Evolutionary conservation across 345 rosid species (phyloP), one percentile per base, ranked within the genome.

Genomic region (Anacardium occidentale): DNA sequence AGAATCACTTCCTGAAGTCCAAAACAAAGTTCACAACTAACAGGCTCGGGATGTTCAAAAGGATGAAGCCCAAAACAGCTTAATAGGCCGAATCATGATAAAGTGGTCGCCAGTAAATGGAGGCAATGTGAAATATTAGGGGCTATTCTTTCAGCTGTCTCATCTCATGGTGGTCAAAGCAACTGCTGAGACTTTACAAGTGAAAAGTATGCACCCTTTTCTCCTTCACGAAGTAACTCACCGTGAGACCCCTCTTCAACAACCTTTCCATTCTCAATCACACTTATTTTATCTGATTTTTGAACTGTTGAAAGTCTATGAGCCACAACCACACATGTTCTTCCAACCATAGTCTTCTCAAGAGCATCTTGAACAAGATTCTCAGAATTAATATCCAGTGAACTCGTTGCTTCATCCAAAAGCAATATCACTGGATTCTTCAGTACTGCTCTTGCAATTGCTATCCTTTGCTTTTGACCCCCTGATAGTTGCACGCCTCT

Each of bases 391-490:
- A 72, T 73, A 58, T 80, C 82, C 15, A 76, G 76, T 11, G 79
- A 80, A 65, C 79, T 74, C 0, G 81, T 76, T 0, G 79, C 84
- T 73, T 83, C 84, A 44, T 80, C 84, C 42, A 76, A 42, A 20
- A 74, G 86, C 22, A 80, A 60, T 17, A 76, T 51, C 22, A 75
- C 66, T 6, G 84, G 82, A 65, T 72, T 57, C 55, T 80, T 83
- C 29, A 76, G 58, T 53, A 80, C 71, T 10, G 86, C 84, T 64
- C 86, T 47, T 4, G 86, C 86, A 10, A 83, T 68, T 3, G 84
- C 80, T 29, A 83, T 62, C 65, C 84, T 77, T 70, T 83, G 84
- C 62, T 80, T 83, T 53, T 79, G 86, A 17, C 83, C 86, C 4
- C 83, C 81, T 10, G 86, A 80, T 10, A 83, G 72, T 59, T 83